Conservation (phyloP, 2,329 filamentous ascomycete genomes). For the Exophiala sp. region DNA sequence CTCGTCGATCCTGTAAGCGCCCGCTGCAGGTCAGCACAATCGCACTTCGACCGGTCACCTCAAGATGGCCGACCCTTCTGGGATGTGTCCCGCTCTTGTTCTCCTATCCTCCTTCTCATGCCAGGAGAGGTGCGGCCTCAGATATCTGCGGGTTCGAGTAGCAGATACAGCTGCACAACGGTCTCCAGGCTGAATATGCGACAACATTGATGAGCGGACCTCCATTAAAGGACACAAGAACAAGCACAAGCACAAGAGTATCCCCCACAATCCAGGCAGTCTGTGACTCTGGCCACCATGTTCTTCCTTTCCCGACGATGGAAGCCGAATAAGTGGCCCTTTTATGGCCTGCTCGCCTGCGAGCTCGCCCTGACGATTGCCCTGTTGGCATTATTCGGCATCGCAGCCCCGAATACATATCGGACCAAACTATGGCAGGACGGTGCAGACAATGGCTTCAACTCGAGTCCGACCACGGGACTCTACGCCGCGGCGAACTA, state of each 20-base stretch:
- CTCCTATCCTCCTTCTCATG: constrained; percentile 9
- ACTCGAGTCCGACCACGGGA: constrained; percentile 52
- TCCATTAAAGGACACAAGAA: constrained; percentile 3
- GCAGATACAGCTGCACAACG: neutral
- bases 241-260: too few relatives aligned
- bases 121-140: neutral
- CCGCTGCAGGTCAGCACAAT: constrained; percentile 17
- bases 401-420: constrained; percentile 57
- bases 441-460: constrained; percentile 56
- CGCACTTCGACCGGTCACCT: constrained; percentile 5
- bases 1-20: constrained; percentile 18
- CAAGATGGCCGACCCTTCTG: constrained; percentile 1
- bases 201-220: constrained; percentile 1
- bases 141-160: neutral
- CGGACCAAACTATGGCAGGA: constrained; percentile 57
- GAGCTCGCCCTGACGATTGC: constrained; percentile 55
- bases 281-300: constrained; percentile 1
- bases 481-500: constrained; percentile 58
- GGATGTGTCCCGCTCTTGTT: constrained; percentile 1
- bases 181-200: constrained; percentile 9
- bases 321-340: constrained; percentile 43
- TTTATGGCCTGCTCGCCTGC: constrained; percentile 48
- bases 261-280: too few relatives aligned
- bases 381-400: constrained; percentile 55
- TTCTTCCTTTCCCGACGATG: constrained; percentile 51